Evolutionary conservation across 2,329 filamentous ascomycete species (phyloP).

Genomic region (Microcyclospora pomicola): DNA sequence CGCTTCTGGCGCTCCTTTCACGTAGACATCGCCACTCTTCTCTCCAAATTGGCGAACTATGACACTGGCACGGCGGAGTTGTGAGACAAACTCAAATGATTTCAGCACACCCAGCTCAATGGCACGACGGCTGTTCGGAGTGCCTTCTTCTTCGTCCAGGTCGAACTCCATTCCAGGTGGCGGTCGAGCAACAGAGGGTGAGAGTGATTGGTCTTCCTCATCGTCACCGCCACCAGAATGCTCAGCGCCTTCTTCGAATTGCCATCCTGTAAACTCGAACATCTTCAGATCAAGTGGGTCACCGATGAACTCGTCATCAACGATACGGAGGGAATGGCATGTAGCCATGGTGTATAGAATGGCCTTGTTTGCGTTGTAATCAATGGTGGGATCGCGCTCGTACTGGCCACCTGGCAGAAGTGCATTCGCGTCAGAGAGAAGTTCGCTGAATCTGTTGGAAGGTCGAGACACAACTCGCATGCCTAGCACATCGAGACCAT

Average conservation of each 20-base stretch:
- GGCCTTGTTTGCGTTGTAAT: constrained; percentile 51
- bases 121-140: constrained; percentile 34
- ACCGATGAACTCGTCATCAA: constrained; percentile 80
- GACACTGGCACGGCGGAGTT: constrained; percentile 82
- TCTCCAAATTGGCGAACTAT: constrained; percentile 80
- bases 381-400: constrained; percentile 45
- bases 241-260: constrained; percentile 76
- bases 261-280: constrained; percentile 94
- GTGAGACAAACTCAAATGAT: constrained; percentile 87
- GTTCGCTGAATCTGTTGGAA: constrained; percentile 55
- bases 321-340: constrained; percentile 76
- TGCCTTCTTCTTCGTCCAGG: constrained; percentile 35
- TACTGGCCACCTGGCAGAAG: constrained; percentile 43
- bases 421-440: constrained; percentile 51
- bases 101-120: constrained; percentile 85
- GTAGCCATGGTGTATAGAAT: constrained; percentile 93
- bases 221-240: constrained; percentile 46
- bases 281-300: constrained; percentile 95
- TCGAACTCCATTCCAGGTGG: constrained; percentile 49
- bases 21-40: constrained; percentile 72
- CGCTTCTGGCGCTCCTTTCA: constrained; percentile 92
- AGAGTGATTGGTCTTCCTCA: constrained; percentile 60
- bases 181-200: constrained; percentile 79
- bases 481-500: constrained; percentile 85
- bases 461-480: constrained; percentile 61